These are phyloP conservation scores for Xylaria acuta DNA, from an alignment of 495 filamentous ascomycete genomes.

Conservation along the genomic window DNA sequence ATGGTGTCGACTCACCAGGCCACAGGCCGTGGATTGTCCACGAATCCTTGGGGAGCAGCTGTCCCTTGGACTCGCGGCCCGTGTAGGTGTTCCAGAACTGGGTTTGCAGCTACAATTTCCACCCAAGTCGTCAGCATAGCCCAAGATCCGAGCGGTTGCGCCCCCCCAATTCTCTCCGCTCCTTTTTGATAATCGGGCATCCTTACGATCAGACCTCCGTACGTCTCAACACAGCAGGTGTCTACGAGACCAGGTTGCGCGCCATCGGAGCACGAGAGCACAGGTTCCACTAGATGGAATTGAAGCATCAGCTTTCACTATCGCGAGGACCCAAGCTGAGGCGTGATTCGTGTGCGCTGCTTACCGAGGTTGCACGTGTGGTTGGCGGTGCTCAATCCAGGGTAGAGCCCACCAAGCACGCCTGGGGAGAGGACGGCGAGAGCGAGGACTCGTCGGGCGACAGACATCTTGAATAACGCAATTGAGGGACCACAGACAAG, in stretches of 20 bases:
- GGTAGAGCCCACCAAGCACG: constrained; percentile 32
- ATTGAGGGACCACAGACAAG: background rate
- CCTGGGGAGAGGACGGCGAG: constrained; percentile 20
- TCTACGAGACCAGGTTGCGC: constrained; percentile 49
- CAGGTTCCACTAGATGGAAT: constrained; percentile 38
- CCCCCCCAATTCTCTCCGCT: background rate
- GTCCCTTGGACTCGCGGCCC: constrained; percentile 53
- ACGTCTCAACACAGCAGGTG: constrained; percentile 60
- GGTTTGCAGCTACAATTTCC: constrained; percentile 42
- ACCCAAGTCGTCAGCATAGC: background rate
- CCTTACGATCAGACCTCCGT: constrained; percentile 52
- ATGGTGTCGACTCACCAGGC: constrained; percentile 40
- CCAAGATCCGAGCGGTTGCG: no score
- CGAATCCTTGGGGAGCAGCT: constrained; percentile 51
- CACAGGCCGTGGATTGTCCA: constrained; percentile 62
- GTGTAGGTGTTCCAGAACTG: constrained; percentile 63
- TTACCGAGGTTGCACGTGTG: constrained; percentile 49
- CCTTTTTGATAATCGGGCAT: background rate
- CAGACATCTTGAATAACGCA: constrained; percentile 27
- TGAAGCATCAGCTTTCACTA: constrained; percentile 22
- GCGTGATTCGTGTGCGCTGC: constrained; percentile 1
- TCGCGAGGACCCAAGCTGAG: background rate
- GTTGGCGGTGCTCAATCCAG: constrained; percentile 47
- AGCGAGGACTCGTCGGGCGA: constrained; percentile 20
- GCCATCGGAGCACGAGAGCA: constrained; percentile 54